Percentiles rank a stretch among this genome's conserved stretches.
Conservation (phyloP, 257 asterid genomes). For the Solanum infundibuliforme region DNA sequence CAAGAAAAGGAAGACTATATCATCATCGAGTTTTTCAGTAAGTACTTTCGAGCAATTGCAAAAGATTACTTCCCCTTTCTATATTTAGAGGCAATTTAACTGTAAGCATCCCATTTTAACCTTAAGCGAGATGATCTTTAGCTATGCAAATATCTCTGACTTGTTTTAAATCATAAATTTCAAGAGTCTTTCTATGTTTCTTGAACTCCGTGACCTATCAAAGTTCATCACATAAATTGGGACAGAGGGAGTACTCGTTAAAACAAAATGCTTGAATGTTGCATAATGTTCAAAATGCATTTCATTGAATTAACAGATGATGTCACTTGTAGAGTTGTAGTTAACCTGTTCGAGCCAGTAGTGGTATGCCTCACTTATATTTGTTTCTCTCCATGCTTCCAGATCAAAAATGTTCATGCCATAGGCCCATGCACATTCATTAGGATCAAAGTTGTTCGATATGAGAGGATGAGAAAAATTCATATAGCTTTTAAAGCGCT, state of each 20-base stretch:
- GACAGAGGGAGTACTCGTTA: not conserved
- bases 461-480: slow-evolving; percentile 92
- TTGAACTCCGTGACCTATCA: not conserved
- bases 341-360: slow-evolving; percentile 78
- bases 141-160: not conserved
- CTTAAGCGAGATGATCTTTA: not conserved
- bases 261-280: not conserved
- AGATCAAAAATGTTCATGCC: slow-evolving; percentile 95
- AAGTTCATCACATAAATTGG: not conserved
- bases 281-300: not conserved
- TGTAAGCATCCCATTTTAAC: not conserved
- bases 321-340: not conserved
- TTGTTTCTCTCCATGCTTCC: slow-evolving; percentile 81
- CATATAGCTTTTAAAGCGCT: slow-evolving; percentile 69
- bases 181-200: not conserved
- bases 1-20: not conserved
- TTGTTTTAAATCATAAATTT: not conserved
- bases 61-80: not conserved
- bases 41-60: not conserved
- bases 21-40: not conserved
- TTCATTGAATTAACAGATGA: not conserved
- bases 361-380: slow-evolving; percentile 69
- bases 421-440: slow-evolving; percentile 98
- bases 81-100: not conserved
- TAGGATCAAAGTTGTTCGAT: slow-evolving; percentile 52